These are phyloP conservation scores for Amylostereum areolatum DNA, from an alignment of 1,284 basidiomycete genomes.

Conservation along the genomic window DNA sequence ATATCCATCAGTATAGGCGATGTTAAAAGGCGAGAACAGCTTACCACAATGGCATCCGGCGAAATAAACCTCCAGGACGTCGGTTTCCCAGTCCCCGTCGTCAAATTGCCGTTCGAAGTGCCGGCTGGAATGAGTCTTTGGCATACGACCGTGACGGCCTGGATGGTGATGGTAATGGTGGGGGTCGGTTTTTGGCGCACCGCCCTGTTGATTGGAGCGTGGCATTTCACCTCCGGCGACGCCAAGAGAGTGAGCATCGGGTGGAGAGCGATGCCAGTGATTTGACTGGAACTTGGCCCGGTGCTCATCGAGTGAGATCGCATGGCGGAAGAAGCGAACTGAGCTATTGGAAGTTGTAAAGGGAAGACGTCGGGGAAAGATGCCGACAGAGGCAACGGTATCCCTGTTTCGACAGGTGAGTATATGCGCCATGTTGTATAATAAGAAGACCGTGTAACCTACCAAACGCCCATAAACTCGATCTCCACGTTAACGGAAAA, in stretches of 20 bases:
- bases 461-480: constrained; percentile 52
- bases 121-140: too few species aligned
- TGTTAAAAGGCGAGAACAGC: constrained; percentile 12
- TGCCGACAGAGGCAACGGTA: constrained; percentile 41
- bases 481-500: constrained; percentile 42
- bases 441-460: constrained; percentile 6
- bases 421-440: too few species aligned
- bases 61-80: constrained; percentile 51
- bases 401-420: constrained; percentile 24
- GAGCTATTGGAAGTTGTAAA: constrained; percentile 54
- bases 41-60: constrained; percentile 44
- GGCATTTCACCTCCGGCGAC: background rate
- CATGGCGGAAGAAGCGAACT: constrained; percentile 60
- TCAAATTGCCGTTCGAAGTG: too few species aligned
- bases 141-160: constrained; percentile 1
- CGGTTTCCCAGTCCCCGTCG: constrained; percentile 23
- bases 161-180: constrained; percentile 12
- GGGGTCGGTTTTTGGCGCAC: background rate
- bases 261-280: constrained; percentile 3
- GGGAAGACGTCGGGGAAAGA: constrained; percentile 37
- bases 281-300: constrained; percentile 58
- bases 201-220: background rate
- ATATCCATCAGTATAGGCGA: background rate
- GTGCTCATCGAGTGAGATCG: constrained; percentile 60
- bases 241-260: background rate